phyloP scores from a whole-genome alignment of 345 rosid species.

The Melaleuca alternifolia region DNA sequence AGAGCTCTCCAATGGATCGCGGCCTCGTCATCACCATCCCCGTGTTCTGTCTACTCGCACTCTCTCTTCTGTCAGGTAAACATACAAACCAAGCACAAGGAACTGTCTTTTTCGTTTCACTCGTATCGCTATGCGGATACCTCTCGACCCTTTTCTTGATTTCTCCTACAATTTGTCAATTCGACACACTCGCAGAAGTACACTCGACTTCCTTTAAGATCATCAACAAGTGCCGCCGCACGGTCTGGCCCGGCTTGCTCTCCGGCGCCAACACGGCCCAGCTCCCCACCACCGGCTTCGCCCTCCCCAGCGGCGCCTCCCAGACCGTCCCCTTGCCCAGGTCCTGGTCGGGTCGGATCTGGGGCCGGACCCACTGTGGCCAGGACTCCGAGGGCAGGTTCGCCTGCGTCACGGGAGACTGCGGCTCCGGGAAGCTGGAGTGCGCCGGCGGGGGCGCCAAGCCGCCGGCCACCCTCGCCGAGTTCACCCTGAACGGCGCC shows the following conservation, averaged over 20 bases:
- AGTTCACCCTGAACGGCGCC: conserved; percentile 80
- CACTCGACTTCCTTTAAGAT: conserved; percentile 49
- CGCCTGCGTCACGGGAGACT: conserved; percentile 67
- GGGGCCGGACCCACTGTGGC: conserved; percentile 64
- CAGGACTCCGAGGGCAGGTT: conserved; percentile 29
- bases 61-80: neutral
- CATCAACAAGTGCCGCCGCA: conserved; percentile 58
- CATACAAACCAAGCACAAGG: neutral
- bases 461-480: conserved; percentile 84
- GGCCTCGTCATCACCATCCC: neutral
- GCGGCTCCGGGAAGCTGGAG: conserved; percentile 60
- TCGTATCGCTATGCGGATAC: neutral
- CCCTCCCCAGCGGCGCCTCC: conserved; percentile 50
- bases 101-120: neutral
- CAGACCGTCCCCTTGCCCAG: conserved; percentile 38
- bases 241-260: conserved; percentile 81
- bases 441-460: conserved; percentile 66
- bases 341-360: conserved; percentile 83
- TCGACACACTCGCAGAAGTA: neutral
- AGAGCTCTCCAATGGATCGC: neutral
- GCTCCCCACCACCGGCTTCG: conserved; percentile 73
- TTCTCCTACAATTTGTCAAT: neutral
- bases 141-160: neutral
- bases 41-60: neutral
- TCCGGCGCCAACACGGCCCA: conserved; percentile 65